These are phyloP conservation scores for Parachaetomium inaequale DNA, from an alignment of 495 filamentous ascomycete species.

Conservation along the genomic window DNA sequence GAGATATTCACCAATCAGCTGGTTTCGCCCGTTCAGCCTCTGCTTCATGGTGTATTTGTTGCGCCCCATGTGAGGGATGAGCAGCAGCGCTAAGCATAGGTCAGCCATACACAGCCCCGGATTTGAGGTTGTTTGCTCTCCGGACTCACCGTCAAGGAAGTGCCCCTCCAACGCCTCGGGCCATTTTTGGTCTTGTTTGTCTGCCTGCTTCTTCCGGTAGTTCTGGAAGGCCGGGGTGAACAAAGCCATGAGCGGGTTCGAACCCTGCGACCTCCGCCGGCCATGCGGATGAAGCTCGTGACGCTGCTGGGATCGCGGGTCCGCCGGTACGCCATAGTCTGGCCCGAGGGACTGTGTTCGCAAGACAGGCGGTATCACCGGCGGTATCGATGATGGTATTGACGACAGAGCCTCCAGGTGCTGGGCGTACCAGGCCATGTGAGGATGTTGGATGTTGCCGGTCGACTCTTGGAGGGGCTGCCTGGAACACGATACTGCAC, in stretches of 20 bases:
- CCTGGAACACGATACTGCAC: conserved; percentile 29
- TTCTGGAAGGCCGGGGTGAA: conserved; percentile 57
- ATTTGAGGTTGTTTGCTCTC: neutral
- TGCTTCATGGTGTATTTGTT: conserved; percentile 69
- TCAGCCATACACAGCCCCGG: conserved; percentile 12
- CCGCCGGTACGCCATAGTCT: conserved; percentile 32
- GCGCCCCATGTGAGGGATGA: conserved; percentile 77
- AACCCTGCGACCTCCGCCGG: conserved; percentile 27
- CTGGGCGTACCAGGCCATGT: conserved; percentile 42
- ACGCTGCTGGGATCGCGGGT: conserved; percentile 22
- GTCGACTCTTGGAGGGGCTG: conserved; percentile 48
- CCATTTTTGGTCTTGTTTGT: conserved; percentile 60
- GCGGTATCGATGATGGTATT: conserved; percentile 35
- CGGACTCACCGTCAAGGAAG: conserved; percentile 77
- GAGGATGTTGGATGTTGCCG: conserved; percentile 46
- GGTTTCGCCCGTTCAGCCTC: conserved; percentile 80
- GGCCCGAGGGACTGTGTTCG: conserved; percentile 42
- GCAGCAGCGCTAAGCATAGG: conserved; percentile 61
- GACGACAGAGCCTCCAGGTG: conserved; percentile 33
- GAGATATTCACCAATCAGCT: conserved; percentile 83
- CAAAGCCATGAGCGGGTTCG: conserved; percentile 51
- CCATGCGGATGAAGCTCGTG: conserved; percentile 20
- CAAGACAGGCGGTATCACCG: conserved; percentile 36
- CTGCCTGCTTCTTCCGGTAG: conserved; percentile 65
- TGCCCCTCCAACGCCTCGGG: conserved; percentile 78